These are phyloP conservation scores for Globisporangium radiosum DNA, from an alignment of 352 stramenopile species.

Conservation along the genomic window DNA sequence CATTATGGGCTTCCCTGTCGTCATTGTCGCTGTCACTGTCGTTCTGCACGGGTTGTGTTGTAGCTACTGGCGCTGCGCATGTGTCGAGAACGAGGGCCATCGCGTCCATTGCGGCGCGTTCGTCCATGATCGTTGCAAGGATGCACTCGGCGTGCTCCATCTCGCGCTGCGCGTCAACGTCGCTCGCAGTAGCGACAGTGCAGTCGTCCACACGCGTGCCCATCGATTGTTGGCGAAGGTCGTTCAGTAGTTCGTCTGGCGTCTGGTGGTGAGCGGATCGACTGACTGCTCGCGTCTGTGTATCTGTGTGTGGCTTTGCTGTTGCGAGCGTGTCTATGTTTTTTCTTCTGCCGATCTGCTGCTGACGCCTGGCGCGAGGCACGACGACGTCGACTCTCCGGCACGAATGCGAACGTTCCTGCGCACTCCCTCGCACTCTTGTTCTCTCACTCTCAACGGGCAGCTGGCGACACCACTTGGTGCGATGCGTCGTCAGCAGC, in stretches of 20 bases:
- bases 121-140: constrained; percentile 16
- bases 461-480: no score
- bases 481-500: no score
- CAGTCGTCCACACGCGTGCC: no score
- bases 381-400: no score
- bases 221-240: no score
- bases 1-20: background rate
- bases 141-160: constrained; percentile 15
- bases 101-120: constrained; percentile 4
- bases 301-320: background rate
- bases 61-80: background rate
- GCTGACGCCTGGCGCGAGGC: no score
- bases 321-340: background rate
- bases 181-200: background rate
- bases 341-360: background rate
- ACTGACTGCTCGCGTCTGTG: background rate
- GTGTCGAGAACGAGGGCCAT: background rate
- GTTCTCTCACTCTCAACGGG: no score
- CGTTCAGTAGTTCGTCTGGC: no score
- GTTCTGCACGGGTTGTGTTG: background rate
- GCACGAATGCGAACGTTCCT: no score
- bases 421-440: no score
- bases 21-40: background rate
- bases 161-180: constrained; percentile 5
- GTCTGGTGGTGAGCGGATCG: no score